These are phyloP conservation scores for Phenoliferia sp. DNA, from an alignment of 1,284 basidiomycete species.

Conservation along the genomic window DNA sequence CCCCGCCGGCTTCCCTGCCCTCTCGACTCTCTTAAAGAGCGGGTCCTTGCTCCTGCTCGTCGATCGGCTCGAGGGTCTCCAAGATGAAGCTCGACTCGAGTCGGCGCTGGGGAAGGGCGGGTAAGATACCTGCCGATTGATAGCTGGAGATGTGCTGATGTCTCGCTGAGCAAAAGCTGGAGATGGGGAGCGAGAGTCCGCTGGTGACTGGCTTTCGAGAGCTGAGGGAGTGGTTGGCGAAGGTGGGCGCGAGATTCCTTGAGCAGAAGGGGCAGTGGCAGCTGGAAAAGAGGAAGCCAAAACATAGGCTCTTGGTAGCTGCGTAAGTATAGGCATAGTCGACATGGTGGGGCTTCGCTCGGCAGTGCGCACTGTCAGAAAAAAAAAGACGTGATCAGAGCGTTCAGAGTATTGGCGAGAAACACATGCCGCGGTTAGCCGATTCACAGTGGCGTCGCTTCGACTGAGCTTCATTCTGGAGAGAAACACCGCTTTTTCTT, in stretches of 20 bases:
- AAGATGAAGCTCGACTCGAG: background rate
- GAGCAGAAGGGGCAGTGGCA: background rate
- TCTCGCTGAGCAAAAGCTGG: background rate
- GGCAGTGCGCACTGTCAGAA: too few species aligned
- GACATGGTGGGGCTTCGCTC: background rate
- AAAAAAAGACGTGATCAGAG: too few species aligned
- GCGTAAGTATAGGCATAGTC: background rate
- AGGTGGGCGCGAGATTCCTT: background rate
- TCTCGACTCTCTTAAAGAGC: conserved; percentile 18
- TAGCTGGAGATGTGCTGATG: background rate
- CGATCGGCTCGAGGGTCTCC: background rate
- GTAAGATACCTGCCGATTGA: background rate
- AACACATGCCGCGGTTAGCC: too few species aligned
- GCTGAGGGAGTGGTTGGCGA: background rate
- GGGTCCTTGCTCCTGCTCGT: conserved; percentile 12
- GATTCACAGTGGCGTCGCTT: too few species aligned
- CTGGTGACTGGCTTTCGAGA: background rate
- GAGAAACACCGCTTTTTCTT: too few species aligned
- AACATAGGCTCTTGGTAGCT: background rate
- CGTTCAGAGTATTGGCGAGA: too few species aligned
- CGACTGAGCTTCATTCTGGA: too few species aligned
- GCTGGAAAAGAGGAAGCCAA: background rate
- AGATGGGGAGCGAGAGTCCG: background rate
- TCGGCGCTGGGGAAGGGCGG: background rate
- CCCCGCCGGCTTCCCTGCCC: background rate